These are phyloP conservation scores for Beauveria sp. DNA, from an alignment of 2,329 filamentous ascomycete species.

Conservation along the genomic window DNA sequence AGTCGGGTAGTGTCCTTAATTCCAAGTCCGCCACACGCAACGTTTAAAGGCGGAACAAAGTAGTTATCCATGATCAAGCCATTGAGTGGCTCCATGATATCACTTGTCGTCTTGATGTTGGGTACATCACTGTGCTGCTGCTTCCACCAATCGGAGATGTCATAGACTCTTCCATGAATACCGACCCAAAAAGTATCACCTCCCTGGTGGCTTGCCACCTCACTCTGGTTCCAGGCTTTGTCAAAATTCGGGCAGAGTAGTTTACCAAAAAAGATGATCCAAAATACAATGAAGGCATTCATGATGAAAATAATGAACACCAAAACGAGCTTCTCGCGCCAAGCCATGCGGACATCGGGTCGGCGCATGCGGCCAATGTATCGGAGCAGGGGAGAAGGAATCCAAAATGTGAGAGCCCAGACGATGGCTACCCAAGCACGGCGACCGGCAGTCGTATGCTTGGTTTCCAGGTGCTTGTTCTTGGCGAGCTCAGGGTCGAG, in stretches of 20 bases:
- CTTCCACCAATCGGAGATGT: conserved; percentile 83
- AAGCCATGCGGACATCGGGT: conserved; percentile 92
- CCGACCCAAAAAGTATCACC: conserved; percentile 77
- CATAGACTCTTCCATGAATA: conserved; percentile 82
- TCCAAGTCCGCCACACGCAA: conserved; percentile 69
- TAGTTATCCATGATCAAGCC: conserved; percentile 78
- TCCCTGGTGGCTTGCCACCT: conserved; percentile 66
- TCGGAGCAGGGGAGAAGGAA: conserved; percentile 77
- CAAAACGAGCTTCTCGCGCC: conserved; percentile 89
- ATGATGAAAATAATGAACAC: conserved; percentile 72
- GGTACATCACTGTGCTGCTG: conserved; percentile 69
- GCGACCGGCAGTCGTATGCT: conserved; percentile 54
- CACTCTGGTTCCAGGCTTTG: conserved; percentile 71
- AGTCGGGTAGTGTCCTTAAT: conserved; percentile 48
- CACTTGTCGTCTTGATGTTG: conserved; percentile 48
- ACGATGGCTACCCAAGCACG: conserved; percentile 74
- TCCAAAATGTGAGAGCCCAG: conserved; percentile 88
- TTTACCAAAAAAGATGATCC: conserved; percentile 79
- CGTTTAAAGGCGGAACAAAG: conserved; percentile 68
- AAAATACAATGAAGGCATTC: conserved; percentile 80
- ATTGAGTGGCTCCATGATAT: conserved; percentile 68
- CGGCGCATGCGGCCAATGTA: conserved; percentile 90
- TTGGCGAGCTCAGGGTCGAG: conserved; percentile 73
- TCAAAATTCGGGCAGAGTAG: conserved; percentile 85
- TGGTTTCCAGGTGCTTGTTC: conserved; percentile 67